Evolutionary conservation across 2,329 filamentous ascomycete genomes (phyloP), one percentile per base, ranked within the genome.

Genomic region (Corinectria fuckeliana): DNA sequence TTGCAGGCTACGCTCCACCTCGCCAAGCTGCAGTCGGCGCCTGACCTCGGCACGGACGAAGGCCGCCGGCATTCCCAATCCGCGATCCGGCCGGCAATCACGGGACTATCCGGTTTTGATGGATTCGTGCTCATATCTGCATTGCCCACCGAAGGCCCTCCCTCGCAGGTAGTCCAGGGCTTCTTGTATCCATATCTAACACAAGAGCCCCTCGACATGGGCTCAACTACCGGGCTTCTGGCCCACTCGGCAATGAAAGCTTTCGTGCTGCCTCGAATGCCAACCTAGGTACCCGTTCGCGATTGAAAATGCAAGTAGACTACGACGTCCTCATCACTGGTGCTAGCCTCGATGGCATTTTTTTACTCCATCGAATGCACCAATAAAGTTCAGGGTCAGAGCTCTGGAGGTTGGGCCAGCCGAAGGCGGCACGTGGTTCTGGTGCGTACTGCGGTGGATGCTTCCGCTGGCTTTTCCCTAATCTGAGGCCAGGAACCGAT

Each of bases 401-500:
- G 74, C 76, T 5, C 58, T 81, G n/a, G 79, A 81, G 57, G 75
- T 75, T 21, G 77, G 72, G 11, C 71, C 74, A 14, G 74, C 69
- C 5, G 75, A 76, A 30, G 80, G 80, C 4, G 80, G 81, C 1
- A 82, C 80, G 2, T 84, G 81, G 80, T 75, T 72, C 54, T 78
- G 76, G 77, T 73, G 64, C 60, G 57, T 13, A 41, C 9, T 32
- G 21, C 9, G 10, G 0, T n/a, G 13, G 41, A 26, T 9, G 5
- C 20, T 44, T 13, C 8, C 3, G 13, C 14, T 21, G 11, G 5
- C 4, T 4, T 5, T 10, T 1, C 18, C 9, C 9, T 48, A 8
- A 62, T n/a, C 2, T 11, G 36, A 2, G 42, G 3, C 41, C 36
- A 82, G 64, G 76, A 78, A 78, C 45, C 64, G 74, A 1, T 78